Evolutionary conservation across 2,329 filamentous ascomycete genomes (phyloP), one percentile per base, ranked within the genome.

Genomic region (Fusarium nisikadoi): DNA sequence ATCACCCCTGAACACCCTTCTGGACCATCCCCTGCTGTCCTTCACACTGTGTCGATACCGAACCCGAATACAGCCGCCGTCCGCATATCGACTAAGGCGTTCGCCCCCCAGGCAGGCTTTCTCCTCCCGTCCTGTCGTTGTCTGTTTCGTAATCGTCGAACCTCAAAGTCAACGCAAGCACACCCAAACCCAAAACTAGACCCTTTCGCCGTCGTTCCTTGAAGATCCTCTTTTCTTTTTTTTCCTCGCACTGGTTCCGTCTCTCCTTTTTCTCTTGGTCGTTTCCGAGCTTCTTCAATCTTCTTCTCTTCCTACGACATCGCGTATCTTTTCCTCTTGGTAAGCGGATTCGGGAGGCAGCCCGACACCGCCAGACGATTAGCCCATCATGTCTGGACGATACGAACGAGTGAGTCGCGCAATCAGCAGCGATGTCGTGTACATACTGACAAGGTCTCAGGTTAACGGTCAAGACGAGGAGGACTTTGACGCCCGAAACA

Each of bases 381-480:
- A 75, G 52, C 68, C 65, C 79, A 82, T 77, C 74, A 89, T 89
- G 87, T 78, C 87, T 68, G 84, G 84, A 73, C 82, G 86, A 54
- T 91, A 91, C 79, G 88, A 89, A 78, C 84, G 88, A 83, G 88
- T 90, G 83, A 69, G 86, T 65, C 45, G 52, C 41, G 39, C 23
- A 8, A 23, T 11, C 16, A 27, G 20, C 5, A 8, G 33, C n/a
- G 25, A 14, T 27, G 19, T 35, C 12, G 16, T 2, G 38, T 13
- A n/a, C 35, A 19, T 58, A 31, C 65, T 76, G 45, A 66, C 57
- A 79, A 62, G 57, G 13, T 43, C 41, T 53, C 76, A 91, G 88
- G 85, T 91, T 56, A 88, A 88, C 77, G 86, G 84, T 78, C 87
- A 87, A 70, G 89, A 91, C 74, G 86, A 88, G 63, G 87, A 90